These are phyloP conservation scores for Bertia moriformis DNA, from an alignment of 2,329 filamentous ascomycete genomes.

Conservation along the genomic window DNA sequence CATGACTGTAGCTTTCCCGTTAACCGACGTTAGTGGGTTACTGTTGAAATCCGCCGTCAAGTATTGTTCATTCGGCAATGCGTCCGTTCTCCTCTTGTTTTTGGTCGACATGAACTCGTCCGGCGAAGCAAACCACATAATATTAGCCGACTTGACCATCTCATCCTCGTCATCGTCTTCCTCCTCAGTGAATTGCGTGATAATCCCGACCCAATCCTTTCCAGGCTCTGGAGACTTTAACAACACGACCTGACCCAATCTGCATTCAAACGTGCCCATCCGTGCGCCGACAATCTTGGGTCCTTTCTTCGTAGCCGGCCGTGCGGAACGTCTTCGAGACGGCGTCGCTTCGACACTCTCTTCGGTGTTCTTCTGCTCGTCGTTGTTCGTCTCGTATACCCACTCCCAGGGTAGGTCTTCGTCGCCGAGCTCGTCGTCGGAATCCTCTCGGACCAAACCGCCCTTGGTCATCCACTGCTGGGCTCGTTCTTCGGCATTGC, in stretches of 20 bases:
- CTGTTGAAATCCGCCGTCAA: constrained; percentile 76
- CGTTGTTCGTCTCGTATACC: constrained; percentile 42
- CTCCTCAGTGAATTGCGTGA: constrained; percentile 66
- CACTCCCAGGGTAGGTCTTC: constrained; percentile 68
- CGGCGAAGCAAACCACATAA: constrained; percentile 82
- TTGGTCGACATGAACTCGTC: constrained; percentile 78
- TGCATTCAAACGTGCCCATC: constrained; percentile 69
- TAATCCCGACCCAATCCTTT: constrained; percentile 83
- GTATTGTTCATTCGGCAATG: constrained; percentile 76
- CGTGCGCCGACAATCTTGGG: constrained; percentile 62
- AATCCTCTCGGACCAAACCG: constrained; percentile 58
- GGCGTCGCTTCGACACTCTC: constrained; percentile 1
- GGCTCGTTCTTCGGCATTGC: not conserved
- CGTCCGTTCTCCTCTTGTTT: constrained; percentile 69
- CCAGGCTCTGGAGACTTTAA: constrained; percentile 76
- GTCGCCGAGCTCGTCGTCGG: constrained; percentile 70
- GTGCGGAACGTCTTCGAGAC: not conserved
- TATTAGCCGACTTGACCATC: constrained; percentile 58
- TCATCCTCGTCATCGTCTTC: constrained; percentile 42
- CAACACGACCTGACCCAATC: constrained; percentile 68
- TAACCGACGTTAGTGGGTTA: constrained; percentile 78
- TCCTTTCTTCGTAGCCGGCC: constrained; percentile 8
- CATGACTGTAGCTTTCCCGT: constrained; percentile 70
- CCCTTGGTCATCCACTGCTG: not conserved
- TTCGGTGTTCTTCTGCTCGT: constrained; percentile 2